Conservation (phyloP, 2,329 filamentous ascomycete species). For the Sporothrix curviconia region DNA sequence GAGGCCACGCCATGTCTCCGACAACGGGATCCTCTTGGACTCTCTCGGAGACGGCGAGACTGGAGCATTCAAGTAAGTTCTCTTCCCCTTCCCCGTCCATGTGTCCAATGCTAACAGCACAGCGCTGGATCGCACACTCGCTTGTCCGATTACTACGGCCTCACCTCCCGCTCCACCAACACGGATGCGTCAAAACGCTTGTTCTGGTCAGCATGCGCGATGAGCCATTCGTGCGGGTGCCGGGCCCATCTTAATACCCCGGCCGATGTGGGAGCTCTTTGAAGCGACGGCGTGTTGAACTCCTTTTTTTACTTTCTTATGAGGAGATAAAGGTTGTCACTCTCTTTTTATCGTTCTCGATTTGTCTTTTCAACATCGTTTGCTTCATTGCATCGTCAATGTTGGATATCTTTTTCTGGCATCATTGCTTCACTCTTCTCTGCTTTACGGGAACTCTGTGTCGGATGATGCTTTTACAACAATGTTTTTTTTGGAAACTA, state of each 20-base stretch:
- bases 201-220: slow-evolving; percentile 57
- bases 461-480: no score
- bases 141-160: slow-evolving; percentile 88
- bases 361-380: background rate
- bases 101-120: background rate
- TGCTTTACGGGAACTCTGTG: no score
- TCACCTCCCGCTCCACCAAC: slow-evolving; percentile 75
- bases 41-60: slow-evolving; percentile 66
- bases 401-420: no score
- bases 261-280: slow-evolving; percentile 55
- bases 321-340: no score
- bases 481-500: no score
- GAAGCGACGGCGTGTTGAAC: background rate
- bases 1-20: slow-evolving; percentile 54
- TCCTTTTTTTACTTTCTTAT: background rate
- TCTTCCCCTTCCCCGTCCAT: background rate
- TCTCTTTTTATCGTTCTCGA: background rate
- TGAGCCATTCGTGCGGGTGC: slow-evolving; percentile 50
- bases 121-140: slow-evolving; percentile 91
- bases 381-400: no score
- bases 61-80: slow-evolving; percentile 74
- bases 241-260: slow-evolving; percentile 38
- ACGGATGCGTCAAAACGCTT: slow-evolving; percentile 66
- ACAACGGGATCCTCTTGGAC: slow-evolving; percentile 70
- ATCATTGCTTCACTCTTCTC: no score